phyloP scores from a whole-genome alignment of 2,329 filamentous ascomycete species.

The Thelonectria blattea region DNA sequence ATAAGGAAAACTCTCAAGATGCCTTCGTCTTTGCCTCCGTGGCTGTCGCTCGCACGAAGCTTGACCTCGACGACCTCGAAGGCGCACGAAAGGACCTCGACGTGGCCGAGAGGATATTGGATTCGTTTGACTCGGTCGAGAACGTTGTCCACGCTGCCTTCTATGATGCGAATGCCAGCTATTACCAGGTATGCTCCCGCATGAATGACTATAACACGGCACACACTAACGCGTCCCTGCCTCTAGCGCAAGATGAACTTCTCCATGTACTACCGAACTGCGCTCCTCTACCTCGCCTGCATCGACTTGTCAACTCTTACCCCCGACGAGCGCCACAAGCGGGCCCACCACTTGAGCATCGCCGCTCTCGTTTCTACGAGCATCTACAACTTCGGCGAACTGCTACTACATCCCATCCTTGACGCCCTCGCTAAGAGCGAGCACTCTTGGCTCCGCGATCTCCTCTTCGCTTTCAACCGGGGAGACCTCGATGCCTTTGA shows the following conservation, averaged over 20 bases:
- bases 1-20: conserved; percentile 92
- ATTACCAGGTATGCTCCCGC: conserved; percentile 72
- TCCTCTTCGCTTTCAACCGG: conserved; percentile 97
- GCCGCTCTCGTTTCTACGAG: conserved; percentile 91
- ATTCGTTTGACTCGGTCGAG: conserved; percentile 93
- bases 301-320: conserved; percentile 81
- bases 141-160: conserved; percentile 94
- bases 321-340: conserved; percentile 74
- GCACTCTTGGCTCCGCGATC: conserved; percentile 85
- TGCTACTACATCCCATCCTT: conserved; percentile 96
- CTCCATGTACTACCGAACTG: conserved; percentile 95
- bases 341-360: conserved; percentile 91
- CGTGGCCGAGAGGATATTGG: conserved; percentile 84
- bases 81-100: conserved; percentile 87
- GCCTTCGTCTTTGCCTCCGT: conserved; percentile 94
- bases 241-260: conserved; percentile 79
- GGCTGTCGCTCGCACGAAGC: conserved; percentile 85
- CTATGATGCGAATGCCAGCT: conserved; percentile 93
- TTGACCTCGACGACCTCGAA: conserved; percentile 79
- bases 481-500: conserved; percentile 91
- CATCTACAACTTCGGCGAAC: conserved; percentile 99
- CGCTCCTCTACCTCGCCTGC: conserved; percentile 95
- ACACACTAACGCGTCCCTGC: conserved; percentile 9
- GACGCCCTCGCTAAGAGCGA: conserved; percentile 76
- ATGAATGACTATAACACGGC: not conserved